phyloP scores from a whole-genome alignment of 805 yeast species.

The Lipomyces yamanashiensis region DNA sequence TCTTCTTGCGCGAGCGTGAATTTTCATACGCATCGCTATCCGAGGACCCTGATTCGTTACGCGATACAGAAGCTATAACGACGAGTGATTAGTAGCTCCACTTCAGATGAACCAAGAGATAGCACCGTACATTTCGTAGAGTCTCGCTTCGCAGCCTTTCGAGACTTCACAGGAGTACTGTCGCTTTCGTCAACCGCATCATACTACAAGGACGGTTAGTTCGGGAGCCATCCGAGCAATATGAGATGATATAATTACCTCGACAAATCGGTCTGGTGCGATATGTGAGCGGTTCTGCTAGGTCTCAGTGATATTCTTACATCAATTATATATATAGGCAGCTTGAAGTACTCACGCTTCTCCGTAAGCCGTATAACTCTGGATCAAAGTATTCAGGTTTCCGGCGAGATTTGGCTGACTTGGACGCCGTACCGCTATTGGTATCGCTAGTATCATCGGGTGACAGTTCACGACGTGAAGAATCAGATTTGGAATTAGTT shows the following conservation, averaged over 20 bases:
- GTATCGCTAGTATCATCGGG: constrained; percentile 1
- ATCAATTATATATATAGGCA: neutral
- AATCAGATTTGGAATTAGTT: neutral
- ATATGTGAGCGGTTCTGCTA: constrained; percentile 42
- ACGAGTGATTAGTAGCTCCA: neutral
- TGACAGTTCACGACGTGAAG: neutral
- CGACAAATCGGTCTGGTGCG: constrained; percentile 42
- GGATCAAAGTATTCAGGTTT: constrained; percentile 40
- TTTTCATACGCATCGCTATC: constrained; percentile 34
- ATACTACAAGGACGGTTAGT: neutral
- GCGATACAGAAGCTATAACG: constrained; percentile 6
- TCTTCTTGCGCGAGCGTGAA: constrained; percentile 22
- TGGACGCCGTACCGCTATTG: constrained; percentile 2
- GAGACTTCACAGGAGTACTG: constrained; percentile 8
- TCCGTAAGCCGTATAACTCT: constrained; percentile 51
- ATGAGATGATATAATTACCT: constrained; percentile 7
- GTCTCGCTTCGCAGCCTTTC: constrained; percentile 10
- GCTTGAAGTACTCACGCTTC: constrained; percentile 41
- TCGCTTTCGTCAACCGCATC: constrained; percentile 32
- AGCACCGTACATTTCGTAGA: constrained; percentile 6
- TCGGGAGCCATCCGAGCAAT: neutral
- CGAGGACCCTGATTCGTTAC: constrained; percentile 13
- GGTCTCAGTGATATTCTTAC: constrained; percentile 1
- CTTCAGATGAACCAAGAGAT: neutral
- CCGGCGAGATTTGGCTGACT: constrained; percentile 8